These are phyloP conservation scores for Aspergillus taichungensis DNA, from an alignment of 495 filamentous ascomycete genomes.

Conservation along the genomic window DNA sequence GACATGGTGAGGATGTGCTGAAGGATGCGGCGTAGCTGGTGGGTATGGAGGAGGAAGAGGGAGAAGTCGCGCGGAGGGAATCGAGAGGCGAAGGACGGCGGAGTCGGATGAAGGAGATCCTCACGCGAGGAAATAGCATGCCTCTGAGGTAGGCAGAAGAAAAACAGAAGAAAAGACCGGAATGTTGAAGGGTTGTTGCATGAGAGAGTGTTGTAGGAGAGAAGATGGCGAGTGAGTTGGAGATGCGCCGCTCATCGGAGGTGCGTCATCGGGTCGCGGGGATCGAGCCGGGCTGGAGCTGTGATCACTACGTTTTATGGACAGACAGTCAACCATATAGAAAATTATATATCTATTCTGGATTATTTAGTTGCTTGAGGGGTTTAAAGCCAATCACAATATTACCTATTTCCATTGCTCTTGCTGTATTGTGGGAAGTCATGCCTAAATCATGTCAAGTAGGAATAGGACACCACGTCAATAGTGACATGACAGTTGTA, in stretches of 20 bases:
- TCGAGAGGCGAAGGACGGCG: not conserved
- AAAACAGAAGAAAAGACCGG: not conserved
- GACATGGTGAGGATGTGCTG: slow-evolving; percentile 5
- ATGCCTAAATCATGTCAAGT: too few species aligned
- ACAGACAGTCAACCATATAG: too few species aligned
- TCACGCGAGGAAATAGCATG: slow-evolving; percentile 13
- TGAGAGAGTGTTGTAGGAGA: not conserved
- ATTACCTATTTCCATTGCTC: too few species aligned
- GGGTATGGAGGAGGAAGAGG: not conserved
- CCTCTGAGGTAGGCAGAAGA: not conserved
- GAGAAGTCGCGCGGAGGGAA: not conserved
- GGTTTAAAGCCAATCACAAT: too few species aligned
- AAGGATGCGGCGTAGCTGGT: not conserved
- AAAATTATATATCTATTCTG: too few species aligned
- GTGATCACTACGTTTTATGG: too few species aligned
- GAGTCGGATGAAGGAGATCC: slow-evolving; percentile 4
- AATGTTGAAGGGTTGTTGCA: not conserved
- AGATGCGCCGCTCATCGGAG: slow-evolving; percentile 14
- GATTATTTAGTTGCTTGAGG: too few species aligned
- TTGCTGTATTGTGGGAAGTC: too few species aligned
- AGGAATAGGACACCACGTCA: too few species aligned
- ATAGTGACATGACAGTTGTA: too few species aligned
- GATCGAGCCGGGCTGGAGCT: not conserved
- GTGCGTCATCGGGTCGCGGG: slow-evolving; percentile 15
- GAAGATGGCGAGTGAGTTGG: not conserved